phyloP scores from a whole-genome alignment of 352 stramenopile genomes.

The Phytopythium mirpurense region DNA sequence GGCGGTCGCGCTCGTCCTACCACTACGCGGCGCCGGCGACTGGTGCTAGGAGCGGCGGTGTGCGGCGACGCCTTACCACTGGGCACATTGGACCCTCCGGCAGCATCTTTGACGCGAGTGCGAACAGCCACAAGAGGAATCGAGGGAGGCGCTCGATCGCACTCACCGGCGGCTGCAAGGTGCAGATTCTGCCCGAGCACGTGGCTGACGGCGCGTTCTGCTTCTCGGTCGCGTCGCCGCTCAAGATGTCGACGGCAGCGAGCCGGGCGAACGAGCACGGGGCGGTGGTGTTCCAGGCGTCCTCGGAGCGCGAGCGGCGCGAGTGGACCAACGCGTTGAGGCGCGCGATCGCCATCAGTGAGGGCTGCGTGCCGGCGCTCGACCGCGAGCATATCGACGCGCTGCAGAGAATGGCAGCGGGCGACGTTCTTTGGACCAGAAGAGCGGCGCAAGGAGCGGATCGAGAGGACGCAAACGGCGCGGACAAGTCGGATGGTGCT shows the following conservation, averaged over 20 bases:
- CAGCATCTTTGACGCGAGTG: constrained; percentile 5
- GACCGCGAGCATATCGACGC: constrained; percentile 36
- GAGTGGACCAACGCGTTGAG: constrained; percentile 61
- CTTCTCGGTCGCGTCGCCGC: constrained; percentile 55
- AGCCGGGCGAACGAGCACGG: neutral
- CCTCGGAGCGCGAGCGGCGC: constrained; percentile 34
- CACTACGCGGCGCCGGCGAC: constrained; percentile 15
- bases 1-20: neutral
- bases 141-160: constrained; percentile 32
- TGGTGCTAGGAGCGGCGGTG: constrained; percentile 5
- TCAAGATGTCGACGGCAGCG: constrained; percentile 10
- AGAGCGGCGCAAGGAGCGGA: neutral
- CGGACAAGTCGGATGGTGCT: neutral
- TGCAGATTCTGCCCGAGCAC: constrained; percentile 63
- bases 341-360: constrained; percentile 61
- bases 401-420: constrained; percentile 40
- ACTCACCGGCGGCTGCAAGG: constrained; percentile 36
- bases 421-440: constrained; percentile 35
- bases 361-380: constrained; percentile 49
- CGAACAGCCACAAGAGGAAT: constrained; percentile 9
- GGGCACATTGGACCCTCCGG: neutral
- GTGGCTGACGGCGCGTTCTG: constrained; percentile 56
- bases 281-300: constrained; percentile 57
- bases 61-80: neutral
- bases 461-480: neutral